Evolutionary conservation across 768 basidiomycete genomes (phyloP), one percentile per base, ranked within the genome.

Genomic region (Sporobolomyces phaffii): DNA sequence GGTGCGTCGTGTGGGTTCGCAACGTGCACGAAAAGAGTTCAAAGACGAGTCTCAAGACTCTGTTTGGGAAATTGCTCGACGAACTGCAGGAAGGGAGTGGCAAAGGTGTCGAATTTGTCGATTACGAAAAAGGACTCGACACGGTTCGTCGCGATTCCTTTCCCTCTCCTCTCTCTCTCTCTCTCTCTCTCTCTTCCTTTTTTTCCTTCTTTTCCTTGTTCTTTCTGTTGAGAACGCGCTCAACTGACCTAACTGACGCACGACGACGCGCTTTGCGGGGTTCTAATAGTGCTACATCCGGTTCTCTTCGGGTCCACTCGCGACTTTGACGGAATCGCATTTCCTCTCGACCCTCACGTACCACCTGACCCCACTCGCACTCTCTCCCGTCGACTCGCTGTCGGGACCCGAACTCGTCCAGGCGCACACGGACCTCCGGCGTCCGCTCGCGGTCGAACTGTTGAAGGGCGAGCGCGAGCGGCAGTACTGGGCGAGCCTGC

Each of bases 81-180:
- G 18, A 47, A 40, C 34, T 69, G 34, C 63, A 69, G 33, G 68
- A 69, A 44, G 68, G 63, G 15, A 69, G 68, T 40, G 60, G 63
- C 34, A 65, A 62, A 51, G 68, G 68, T 15, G 64, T 69, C 34
- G 68, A 69, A 34, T 69, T 52, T 53, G 68, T 65, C 31, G 68
- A 69, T 38, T 69, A 62, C 31, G 68, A 69, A 43, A 69, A 69
- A 50, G 68, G 68, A 3, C 38, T 56, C 11, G 54, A 53, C 8
- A 54, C 53, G 11, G 68, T 69, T 20, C 29, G 68, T 48, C n/a
- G n/a, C n/a, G n/a, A n/a, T n/a, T n/a, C n/a, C 20, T 2, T 2
- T 4, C 6, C 11, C 38, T 29, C 20, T 11, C 5, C 53, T 22
- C 53, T 40, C 36, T 38, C 34, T 54, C 34, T 38, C 24, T 38